Evolutionary conservation across 1,284 basidiomycete species (phyloP), one percentile per base, ranked within the genome.

Genomic region (Boletus semigastroideus): DNA sequence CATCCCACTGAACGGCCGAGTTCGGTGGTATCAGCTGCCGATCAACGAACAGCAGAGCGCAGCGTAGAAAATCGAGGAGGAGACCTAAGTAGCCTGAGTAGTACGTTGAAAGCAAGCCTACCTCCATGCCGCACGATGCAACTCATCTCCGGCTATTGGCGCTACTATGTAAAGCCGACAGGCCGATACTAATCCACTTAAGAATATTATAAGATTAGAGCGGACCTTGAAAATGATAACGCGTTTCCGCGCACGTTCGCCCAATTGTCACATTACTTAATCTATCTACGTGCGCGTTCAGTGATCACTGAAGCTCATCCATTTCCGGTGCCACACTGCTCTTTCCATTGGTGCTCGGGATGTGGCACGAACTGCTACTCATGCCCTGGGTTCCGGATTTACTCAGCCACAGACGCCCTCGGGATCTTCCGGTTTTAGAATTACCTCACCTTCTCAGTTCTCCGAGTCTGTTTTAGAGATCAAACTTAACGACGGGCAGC

Each of bases 11-110:
- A 6, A 10, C n/a, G 14, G 28, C 39, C 33, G 47, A 45, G 30
- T 27, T 41, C 40, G 40, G 42, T 49, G 47, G 41, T 13, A 45
- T 46, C 43, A 38, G 10, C 34, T 44, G 33, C 4, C 38, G 42
- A 55, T 63, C 46, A 50, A n/a, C 36, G 42, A 46, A 58, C 38
- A 36, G 40, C 37, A 30, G 9, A 13, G 39, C 10, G 5, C 19
- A 38, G 12, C 19, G 13, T 25, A 47, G 19, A 25, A 22, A 39
- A 33, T 19, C 31, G 42, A 17, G 37, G 22, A 27, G 40, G 42
- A 42, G 25, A 36, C 19, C 34, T 33, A 19, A 38, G 40, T 40
- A 36, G n/a, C 25, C 25, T 7, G 25, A 25, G 25, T 6, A 25
- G 25, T 6, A 25, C 25, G 5, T 25, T 25, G 25, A 25, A 25